phyloP scores from a whole-genome alignment of 2,329 filamentous ascomycete species.

The Hymenotorrendiella dingleyae region DNA sequence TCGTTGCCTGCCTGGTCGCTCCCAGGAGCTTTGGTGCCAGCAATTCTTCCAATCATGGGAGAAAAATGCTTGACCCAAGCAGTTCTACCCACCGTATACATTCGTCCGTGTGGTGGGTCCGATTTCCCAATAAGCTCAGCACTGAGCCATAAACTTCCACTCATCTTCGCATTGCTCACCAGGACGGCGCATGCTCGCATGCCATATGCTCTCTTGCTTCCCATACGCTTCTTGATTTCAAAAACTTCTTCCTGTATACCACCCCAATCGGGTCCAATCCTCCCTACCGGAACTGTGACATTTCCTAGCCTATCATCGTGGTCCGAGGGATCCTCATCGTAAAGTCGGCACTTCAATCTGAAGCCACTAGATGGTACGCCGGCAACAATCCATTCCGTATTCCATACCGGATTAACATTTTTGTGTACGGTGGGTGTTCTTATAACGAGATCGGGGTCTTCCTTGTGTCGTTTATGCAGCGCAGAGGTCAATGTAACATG shows the following conservation, averaged over 20 bases:
- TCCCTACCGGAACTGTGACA: conserved; percentile 61
- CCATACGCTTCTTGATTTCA: conserved; percentile 74
- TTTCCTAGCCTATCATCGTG: conserved; percentile 85
- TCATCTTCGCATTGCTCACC: conserved; percentile 59
- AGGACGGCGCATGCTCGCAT: conserved; percentile 63
- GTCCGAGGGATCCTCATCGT: conserved; percentile 84
- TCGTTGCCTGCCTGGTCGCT: conserved; percentile 40
- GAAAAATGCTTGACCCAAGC: conserved; percentile 79
- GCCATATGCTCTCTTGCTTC: conserved; percentile 80
- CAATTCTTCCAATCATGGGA: conserved; percentile 77
- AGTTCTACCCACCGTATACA: conserved; percentile 75
- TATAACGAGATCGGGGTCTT: conserved; percentile 69
- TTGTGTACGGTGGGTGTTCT: conserved; percentile 71
- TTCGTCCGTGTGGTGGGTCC: conserved; percentile 57
- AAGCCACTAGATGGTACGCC: conserved; percentile 80
- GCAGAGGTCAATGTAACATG: conserved; percentile 63
- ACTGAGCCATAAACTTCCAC: conserved; percentile 65
- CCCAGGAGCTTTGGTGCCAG: conserved; percentile 61
- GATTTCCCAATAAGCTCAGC: conserved; percentile 74
- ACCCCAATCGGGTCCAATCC: conserved; percentile 58
- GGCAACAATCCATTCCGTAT: conserved; percentile 80
- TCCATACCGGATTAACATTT: conserved; percentile 72
- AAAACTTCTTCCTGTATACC: conserved; percentile 61
- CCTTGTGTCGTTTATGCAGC: conserved; percentile 73
- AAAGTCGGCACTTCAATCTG: conserved; percentile 75